Evolutionary conservation across 345 rosid genomes (phyloP), one percentile per base, ranked within the genome.

Genomic region (Camelina laxa): DNA sequence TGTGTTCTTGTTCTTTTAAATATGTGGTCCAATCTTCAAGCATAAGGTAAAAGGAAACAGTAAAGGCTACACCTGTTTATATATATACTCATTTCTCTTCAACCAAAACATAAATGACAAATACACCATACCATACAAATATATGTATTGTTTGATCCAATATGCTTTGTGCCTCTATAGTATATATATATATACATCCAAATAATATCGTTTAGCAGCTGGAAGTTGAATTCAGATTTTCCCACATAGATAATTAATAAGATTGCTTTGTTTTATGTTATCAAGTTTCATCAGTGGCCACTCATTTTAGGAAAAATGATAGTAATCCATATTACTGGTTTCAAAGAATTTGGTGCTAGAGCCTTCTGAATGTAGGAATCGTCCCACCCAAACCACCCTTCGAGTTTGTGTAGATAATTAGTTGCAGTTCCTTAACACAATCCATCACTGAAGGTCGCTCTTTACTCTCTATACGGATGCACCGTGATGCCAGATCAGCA

Each of bases 401-500:
- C 2, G 88, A 85, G 82, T 91, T 94, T 74, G 88, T 82, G 65
- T 80, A 82, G 66, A 85, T 82, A 67, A 86, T 87, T 59, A 86
- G 81, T 72, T 88, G 96, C 72, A 94, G 89, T 81, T 94, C 96
- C 77, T 87, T 90, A 49, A 88, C 75, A 73, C 96, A 94, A 74
- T 90, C 96, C n/a, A 73, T 78, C 85, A 94, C 91, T 0, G 88
- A 80, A 54, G 98, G 97, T 64, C 98, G 81, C 78, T 91, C 95
- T n/a, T 81, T 80, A 69, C 98, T 90, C 72, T 90, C 97, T 44
- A 78, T 76, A 33, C 93, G 95, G 59, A 94, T 90, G 48, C 98
- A 91, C n/a, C 98, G 86, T 20, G 97, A 91, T 75, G 97, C 98
- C 61, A 94, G 69, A 77, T 91, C 87, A 57, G 97, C 93, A 76